A percentile compares a stretch with the other conserved stretches of the same genome.
Conservation (phyloP, 2,329 filamentous ascomycete genomes). For the Rutstroemia sydowiana region DNA sequence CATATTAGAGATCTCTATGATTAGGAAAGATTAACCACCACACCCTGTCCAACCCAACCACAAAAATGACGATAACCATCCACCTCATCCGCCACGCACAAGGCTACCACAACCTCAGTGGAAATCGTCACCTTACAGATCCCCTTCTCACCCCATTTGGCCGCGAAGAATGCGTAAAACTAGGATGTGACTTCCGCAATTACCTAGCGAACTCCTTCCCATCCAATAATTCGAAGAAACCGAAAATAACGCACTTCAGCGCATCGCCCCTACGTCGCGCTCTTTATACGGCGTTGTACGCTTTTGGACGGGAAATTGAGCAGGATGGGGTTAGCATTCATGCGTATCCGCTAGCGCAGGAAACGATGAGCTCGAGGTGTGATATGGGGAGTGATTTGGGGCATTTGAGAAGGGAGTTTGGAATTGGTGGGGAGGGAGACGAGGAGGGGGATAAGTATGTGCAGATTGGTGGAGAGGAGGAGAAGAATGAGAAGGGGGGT, state of each 20-base stretch:
- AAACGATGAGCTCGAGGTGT: constrained; percentile 66
- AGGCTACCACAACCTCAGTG: constrained; percentile 74
- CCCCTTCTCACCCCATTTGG: constrained; percentile 73
- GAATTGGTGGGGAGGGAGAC: constrained; percentile 22
- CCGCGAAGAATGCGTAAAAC: constrained; percentile 60
- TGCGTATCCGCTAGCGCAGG: constrained; percentile 69
- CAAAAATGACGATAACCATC: constrained; percentile 35
- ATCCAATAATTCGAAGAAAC: constrained; percentile 49
- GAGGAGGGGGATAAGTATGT: too few relatives aligned
- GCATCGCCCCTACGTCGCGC: constrained; percentile 77
- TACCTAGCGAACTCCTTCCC: constrained; percentile 56
- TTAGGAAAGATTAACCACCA: too few relatives aligned
- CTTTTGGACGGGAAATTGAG: constrained; percentile 56
- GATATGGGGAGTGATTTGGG: constrained; percentile 60
- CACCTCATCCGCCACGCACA: constrained; percentile 68
- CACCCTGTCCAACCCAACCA: not conserved
- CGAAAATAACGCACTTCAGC: constrained; percentile 65
- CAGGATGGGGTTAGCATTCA: constrained; percentile 39
- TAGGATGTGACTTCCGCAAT: too few relatives aligned
- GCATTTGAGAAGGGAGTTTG: constrained; percentile 54
- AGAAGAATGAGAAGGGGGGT: too few relatives aligned
- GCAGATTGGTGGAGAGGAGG: too few relatives aligned
- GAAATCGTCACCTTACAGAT: constrained; percentile 68
- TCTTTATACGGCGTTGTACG: constrained; percentile 65
- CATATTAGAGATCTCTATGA: too few relatives aligned